Evolutionary conservation across 768 basidiomycete genomes (phyloP), one percentile per base, ranked within the genome.

Genomic region (Naganishia vaughanmartiniae): DNA sequence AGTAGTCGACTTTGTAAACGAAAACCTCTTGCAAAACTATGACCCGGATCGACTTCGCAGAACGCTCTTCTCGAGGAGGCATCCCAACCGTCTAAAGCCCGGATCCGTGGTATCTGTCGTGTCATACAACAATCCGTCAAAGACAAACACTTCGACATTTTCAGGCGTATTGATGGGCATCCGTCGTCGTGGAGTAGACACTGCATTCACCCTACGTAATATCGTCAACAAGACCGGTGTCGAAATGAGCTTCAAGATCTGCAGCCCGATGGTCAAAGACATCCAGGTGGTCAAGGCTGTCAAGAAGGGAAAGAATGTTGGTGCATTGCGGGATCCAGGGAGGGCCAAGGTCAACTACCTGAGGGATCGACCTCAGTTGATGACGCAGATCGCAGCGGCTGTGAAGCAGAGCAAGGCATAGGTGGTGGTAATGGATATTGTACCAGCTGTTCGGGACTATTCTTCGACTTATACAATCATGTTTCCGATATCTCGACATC

Each of bases 161-260:
- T 90, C 92, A 7, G 95, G 95, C 42, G 90, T 97, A 54, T 84
- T 98, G 69, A 85, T 96, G 75, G 87, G 88, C 34, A 86, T 94
- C 74, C 87, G 91, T 65, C 71, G 80, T 11, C 58, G 79, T 28
- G 94, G 93, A 0, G 85, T 87, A 33, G 91, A 92, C 82, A 93
- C 92, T 31, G 89, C 88, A n/a, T 90, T 98, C 78, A 84, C 88
- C 66, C 83, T 98, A 65, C 87, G 95, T 73, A 97, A 97, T 82
- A 87, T 96, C 74, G 86, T 98, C 65, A 90, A 92, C 76, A 86
- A 92, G 73, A 92, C 90, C 15, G 94, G 93, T 15, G 89, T 96
- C 46, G 95, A 97, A 84, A 89, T 92, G 89, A 89, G 89, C 77
- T 90, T 92, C 83, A 93, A 89, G 80, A 87, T 89, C 73, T 88